Evolutionary conservation across 352 stramenopile genomes (phyloP).

Genomic region (Discostella stelligera): DNA sequence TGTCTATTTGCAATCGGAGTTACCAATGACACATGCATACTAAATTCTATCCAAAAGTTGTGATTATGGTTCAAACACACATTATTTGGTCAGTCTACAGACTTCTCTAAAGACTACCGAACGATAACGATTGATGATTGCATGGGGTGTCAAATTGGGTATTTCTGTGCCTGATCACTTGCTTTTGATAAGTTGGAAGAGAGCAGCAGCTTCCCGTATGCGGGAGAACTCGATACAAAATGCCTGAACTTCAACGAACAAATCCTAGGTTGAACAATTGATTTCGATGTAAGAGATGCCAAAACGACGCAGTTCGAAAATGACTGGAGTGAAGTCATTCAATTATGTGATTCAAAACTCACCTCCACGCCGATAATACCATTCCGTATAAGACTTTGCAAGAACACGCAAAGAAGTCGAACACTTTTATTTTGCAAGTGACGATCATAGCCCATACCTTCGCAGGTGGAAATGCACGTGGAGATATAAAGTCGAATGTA

Average conservation of each 20-base stretch:
- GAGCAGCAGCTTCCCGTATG: constrained; percentile 93
- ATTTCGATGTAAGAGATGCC: too few species aligned
- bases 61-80: too few species aligned
- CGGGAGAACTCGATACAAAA: constrained; percentile 99
- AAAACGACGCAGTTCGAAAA: too few species aligned
- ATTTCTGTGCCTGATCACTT: constrained; percentile 84
- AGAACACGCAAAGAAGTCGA: constrained; percentile 96
- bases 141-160: too few species aligned
- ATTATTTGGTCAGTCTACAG: too few species aligned
- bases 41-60: too few species aligned
- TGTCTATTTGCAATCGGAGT: too few species aligned
- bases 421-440: constrained; percentile 97
- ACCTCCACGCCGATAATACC: constrained; percentile 98
- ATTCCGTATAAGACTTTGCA: constrained; percentile 98
- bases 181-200: constrained; percentile 97
- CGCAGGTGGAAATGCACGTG: constrained; percentile 97
- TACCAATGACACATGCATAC: too few species aligned
- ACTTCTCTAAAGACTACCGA: too few species aligned
- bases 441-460: constrained; percentile 96
- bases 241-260: constrained; percentile 98
- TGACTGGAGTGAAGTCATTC: too few species aligned
- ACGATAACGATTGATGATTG: too few species aligned
- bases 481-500: constrained; percentile 99
- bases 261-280: constrained; percentile 79
- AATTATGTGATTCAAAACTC: constrained; percentile 23